phyloP scores from a whole-genome alignment of 345 rosid species.

The Gossypium herbaceum region DNA sequence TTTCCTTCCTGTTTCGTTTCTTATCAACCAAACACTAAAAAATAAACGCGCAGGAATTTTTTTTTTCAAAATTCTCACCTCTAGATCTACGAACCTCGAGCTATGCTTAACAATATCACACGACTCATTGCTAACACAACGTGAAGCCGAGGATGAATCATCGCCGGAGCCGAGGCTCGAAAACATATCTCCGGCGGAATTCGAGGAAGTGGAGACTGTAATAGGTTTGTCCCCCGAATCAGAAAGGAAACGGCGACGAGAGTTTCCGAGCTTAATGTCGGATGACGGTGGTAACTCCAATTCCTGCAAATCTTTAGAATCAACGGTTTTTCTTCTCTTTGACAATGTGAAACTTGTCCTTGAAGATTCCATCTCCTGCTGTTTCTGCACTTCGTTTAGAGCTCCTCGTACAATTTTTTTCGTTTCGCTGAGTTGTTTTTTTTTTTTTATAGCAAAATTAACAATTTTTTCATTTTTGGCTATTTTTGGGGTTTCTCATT shows the following conservation, averaged over 20 bases:
- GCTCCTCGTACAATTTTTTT: conserved; percentile 28
- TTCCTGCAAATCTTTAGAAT: conserved; percentile 4
- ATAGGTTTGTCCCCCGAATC: background rate
- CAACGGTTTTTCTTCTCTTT: conserved; percentile 30
- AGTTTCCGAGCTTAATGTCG: conserved; percentile 14
- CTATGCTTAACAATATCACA: conserved; percentile 30
- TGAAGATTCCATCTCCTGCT: conserved; percentile 32
- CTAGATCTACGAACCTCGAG: conserved; percentile 40
- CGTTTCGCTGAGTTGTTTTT: background rate
- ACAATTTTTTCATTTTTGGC: conserved; percentile 22
- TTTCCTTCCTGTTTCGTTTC: background rate
- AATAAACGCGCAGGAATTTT: too few relatives aligned
- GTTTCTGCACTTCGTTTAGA: conserved; percentile 29
- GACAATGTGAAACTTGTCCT: conserved; percentile 24
- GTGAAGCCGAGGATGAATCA: background rate
- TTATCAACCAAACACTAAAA: conserved; percentile 12
- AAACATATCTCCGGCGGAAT: conserved; percentile 24
- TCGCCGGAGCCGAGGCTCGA: conserved; percentile 27
- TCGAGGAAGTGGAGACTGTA: conserved; percentile 20
- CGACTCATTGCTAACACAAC: conserved; percentile 36
- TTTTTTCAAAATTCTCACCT: conserved; percentile 30
- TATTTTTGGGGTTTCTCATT: background rate
- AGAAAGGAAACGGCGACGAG: background rate
- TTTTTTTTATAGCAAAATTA: background rate
- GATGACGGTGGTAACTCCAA: conserved; percentile 11